Evolutionary conservation across 148 eudicot species (phyloP), one percentile per base, ranked within the genome.

Genomic region (Cornus florida): DNA sequence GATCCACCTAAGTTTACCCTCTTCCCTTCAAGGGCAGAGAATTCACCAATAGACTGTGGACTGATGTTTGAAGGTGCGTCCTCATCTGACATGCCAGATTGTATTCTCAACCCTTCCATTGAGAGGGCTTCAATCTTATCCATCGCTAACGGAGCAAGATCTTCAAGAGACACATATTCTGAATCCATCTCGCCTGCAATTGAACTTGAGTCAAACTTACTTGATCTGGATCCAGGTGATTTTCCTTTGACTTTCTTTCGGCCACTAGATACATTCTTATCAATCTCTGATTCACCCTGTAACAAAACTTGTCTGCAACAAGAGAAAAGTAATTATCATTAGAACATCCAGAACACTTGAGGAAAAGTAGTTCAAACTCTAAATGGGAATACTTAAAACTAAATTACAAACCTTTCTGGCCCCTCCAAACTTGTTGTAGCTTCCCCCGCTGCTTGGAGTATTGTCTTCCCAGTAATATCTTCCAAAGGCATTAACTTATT

Each of bases 121-220:
- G 98, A 94, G 69, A 97, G 87, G 74, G 97, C 97, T 90, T 96
- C 99, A 83, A 94, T 92, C 79, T 94, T 93, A 78, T 92, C 95
- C 93, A 94, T 92, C 13, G 98, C 97, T 78, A 96, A 82, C 59
- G 98, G 98, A 79, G 99, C 99, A 74, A 96, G 89, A 81, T 96
- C 97, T 87, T 96, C 99, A 73, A 95, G 79, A 50, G 91, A 88
- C 46, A 92, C 95, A 82, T 83, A 93, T 72, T 95, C 99, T 53
- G 97, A 84, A 77, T 74, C 89, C 65, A 62, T 77, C 35, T 83
- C 88, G 79, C 78, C 80, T 7, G 70, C 72, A 60, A 31, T 48
- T 65, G 72, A 50, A 83, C 83, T 82, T 28, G 90, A 83, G 66
- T 80, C 87, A 32, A 71, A 69, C 82, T 86, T 87, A 66, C 77